Evolutionary conservation across 768 basidiomycete genomes (phyloP), one percentile per base, ranked within the genome.

Genomic region (Mycena chlorophos): DNA sequence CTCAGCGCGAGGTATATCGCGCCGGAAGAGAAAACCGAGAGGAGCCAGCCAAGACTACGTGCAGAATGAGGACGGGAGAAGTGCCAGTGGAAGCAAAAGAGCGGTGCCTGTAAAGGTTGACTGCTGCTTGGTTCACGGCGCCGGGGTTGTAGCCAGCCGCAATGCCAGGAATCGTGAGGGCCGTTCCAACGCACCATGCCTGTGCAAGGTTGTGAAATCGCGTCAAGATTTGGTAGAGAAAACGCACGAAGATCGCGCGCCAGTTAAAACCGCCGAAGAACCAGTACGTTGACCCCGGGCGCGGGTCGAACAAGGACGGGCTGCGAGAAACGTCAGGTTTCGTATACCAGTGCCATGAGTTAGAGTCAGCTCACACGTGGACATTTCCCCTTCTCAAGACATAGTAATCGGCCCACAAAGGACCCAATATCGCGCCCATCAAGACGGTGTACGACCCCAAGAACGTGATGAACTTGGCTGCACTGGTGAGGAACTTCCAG

Each of bases 401-500:
- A 49, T 58, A 62, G 31, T 57, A 62, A 46, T 62, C 60, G 1
- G 54, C 53, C 60, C 52, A 62, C 5, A 62, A 31, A 2, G 57
- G 56, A 6, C 60, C 60, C 19, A 62, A 34, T 3, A 62, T 28
- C 10, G 56, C 50, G 26, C 60, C 60, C 53, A 62, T 54, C 30
- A 62, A 19, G 13, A 62, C 50, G 1, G 56, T 62, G 30, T 62
- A 62, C 40, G 56, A 57, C 22, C 57, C 57, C 2, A 62, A 53
- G 60, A 62, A 62, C 13, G 56, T 58, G 16, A 62, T 52, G 34
- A 62, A 62, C 39, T 57, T 61, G 3, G 51, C 51, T 14, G 59
- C 59, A 37, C 52, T 61, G 12, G 59, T 61, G 12, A 63, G 46
- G 49, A 66, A 61, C 34, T 65, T 63, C 65, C 64, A 66, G 0